Evolutionary conservation across 768 basidiomycete genomes (phyloP), one percentile per base, ranked within the genome.

Genomic region (Phaeolepiota aurea): DNA sequence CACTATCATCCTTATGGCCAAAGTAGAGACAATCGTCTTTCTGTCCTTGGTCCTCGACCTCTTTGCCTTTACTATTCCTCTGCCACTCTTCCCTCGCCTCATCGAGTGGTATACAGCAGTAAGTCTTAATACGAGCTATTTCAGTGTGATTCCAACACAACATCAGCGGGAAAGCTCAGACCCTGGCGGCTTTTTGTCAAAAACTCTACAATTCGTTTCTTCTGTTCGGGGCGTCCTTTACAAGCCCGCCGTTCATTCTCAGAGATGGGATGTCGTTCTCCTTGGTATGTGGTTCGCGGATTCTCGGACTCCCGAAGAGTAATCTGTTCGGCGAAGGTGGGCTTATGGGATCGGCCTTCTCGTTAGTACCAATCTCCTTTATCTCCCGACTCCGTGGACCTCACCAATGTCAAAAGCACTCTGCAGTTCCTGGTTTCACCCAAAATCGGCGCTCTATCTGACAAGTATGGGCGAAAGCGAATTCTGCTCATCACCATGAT

Each of bases 61-160:
- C 16, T 65, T 71, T 72, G 88, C 90, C 10, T 94, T 93, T 61
- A 96, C 90, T 16, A 87, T 94, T 34, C 92, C 91, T 7, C 71
- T 97, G n/a, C 94, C 94, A 15, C 76, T 97, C 20, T 97, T 97
- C 61, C 94, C 94, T n/a, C 79, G 93, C n/a, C 69, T 98, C 37
- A 92, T 96, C 32, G 83, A 93, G 63, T 91, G 86, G 86, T 93
- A 91, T 56, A 82, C 80, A 1, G 59, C 77, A 55, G 87, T 84
- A 48, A 52, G 76, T 59, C 16, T n/a, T 14, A n/a, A 35, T 15
- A 35, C 33, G 7, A 9, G 16, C 12, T 35, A 35, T 5, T 19
- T n/a, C n/a, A n/a, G n/a, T n/a, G n/a, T n/a, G n/a, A n/a, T n/a
- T n/a, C n/a, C n/a, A n/a, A n/a, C n/a, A n/a, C n/a, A n/a, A n/a